Base-by-base conservation (phyloP, 2,329 filamentous ascomycete genomes). In the Ustulina deusta region DNA sequence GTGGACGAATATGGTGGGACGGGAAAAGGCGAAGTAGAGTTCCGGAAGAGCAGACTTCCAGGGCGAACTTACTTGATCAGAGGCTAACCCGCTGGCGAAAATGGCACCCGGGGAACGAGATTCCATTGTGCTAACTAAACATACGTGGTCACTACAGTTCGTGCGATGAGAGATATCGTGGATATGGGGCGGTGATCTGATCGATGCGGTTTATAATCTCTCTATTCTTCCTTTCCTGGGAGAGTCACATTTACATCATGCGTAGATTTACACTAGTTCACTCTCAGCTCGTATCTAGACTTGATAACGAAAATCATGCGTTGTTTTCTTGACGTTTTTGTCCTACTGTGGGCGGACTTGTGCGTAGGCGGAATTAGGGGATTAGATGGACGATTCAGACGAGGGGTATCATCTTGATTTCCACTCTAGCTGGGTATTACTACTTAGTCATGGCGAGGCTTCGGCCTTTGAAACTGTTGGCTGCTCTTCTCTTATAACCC, bases 321-420 rank as follows among this genome's bases (percentile, higher is more conserved):
- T 66, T 63, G 61, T 63, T 63, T 34, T 51, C 65, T 5, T 17
- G 25, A 27, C 15, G 38, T 20, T 22, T 20, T 42, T 17, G n/a
- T 10, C 11, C n/a, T 38, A n/a, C 36, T 27, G 13, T 20, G 25
- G 17, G 3, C 51, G 25, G n/a, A 56, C 3, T 22, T n/a, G 11
- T 22, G 42, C 25, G 13, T 4, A 22, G 2, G 65, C 34, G 13
- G 3, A 6, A 13, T 36, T 2, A 29, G 11, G 17, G 11, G 13
- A 6, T 34, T 9, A 20, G 51, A 55, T 25, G 42, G 17, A 40
- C 22, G n/a, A 42, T 25, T 22, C 2, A 32, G 2, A 25, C 9
- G n/a, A 63, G 22, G 34, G 13, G 13, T 7, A 46, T 32, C 2
- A 36, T 29, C 51, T 36, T 7, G 20, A 3, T 15, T n/a, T 13